Percentiles rank a stretch among this genome's conserved stretches.
phyloP scores from a whole-genome alignment of 192 early-diverging fungal genomes.

The Coemansia umbellata region DNA sequence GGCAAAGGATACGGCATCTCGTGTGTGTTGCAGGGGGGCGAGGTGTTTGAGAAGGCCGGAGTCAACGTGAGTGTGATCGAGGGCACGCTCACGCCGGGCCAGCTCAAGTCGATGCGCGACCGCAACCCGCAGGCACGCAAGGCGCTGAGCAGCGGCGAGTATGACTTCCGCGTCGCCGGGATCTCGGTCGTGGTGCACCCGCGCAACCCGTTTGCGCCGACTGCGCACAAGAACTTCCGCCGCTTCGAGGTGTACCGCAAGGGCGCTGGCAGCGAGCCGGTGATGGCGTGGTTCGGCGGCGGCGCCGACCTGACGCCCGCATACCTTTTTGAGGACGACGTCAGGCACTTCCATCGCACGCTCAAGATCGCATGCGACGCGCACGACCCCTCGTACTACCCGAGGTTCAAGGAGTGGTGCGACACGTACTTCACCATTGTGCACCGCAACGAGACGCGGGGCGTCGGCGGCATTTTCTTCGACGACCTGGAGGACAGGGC shows the following conservation, averaged over 20 bases:
- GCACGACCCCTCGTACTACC: slow-evolving; percentile 79
- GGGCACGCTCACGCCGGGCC: slow-evolving; percentile 71
- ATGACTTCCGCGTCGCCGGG: slow-evolving; percentile 85
- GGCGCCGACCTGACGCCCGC: slow-evolving; percentile 92
- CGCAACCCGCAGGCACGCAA: slow-evolving; percentile 55
- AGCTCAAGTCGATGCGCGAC: slow-evolving; percentile 86
- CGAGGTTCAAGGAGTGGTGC: slow-evolving; percentile 93
- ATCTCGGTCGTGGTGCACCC: slow-evolving; percentile 93
- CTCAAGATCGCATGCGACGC: slow-evolving; percentile 92
- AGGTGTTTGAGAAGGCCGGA: slow-evolving; percentile 96
- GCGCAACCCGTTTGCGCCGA: slow-evolving; percentile 93
- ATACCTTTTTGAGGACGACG: slow-evolving; percentile 89
- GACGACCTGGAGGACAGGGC: slow-evolving; percentile 82
- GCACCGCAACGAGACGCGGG: slow-evolving; percentile 86
- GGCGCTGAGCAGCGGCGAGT: slow-evolving; percentile 58
- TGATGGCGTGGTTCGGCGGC: slow-evolving; percentile 94
- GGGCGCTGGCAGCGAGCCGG: slow-evolving; percentile 57
- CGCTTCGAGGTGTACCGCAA: slow-evolving; percentile 86
- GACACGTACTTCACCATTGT: slow-evolving; percentile 89
- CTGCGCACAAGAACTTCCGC: slow-evolving; percentile 94
- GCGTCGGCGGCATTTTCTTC: slow-evolving; percentile 98
- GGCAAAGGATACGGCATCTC: slow-evolving; percentile 87
- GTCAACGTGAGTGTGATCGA: slow-evolving; percentile 89
- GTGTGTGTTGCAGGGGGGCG: slow-evolving; percentile 87
- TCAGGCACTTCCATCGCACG: slow-evolving; percentile 85